phyloP scores from a whole-genome alignment of 2,329 filamentous ascomycete species.

The Immersiporthe knoxdaviesiana region DNA sequence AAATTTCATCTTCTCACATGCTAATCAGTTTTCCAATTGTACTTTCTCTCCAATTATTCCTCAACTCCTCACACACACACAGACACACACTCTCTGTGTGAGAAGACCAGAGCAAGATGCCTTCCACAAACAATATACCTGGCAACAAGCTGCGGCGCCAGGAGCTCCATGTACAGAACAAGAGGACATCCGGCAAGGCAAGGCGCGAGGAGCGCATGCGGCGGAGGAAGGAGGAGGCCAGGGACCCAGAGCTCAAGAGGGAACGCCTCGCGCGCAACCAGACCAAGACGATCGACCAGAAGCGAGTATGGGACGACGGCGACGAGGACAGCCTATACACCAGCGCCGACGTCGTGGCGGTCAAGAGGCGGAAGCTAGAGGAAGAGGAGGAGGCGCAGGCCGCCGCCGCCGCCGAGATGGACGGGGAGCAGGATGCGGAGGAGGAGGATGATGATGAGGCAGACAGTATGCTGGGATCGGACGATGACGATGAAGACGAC shows the following conservation, averaged over 20 bases:
- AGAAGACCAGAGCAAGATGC: constrained; percentile 14
- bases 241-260: constrained; percentile 75
- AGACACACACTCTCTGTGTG: not conserved
- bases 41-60: not conserved
- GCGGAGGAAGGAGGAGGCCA: constrained; percentile 82
- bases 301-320: constrained; percentile 86
- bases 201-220: constrained; percentile 77
- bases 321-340: constrained; percentile 61
- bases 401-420: constrained; percentile 42
- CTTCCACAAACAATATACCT: constrained; percentile 37
- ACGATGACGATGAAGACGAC: constrained; percentile 57
- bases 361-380: constrained; percentile 61
- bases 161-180: constrained; percentile 77
- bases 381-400: constrained; percentile 49
- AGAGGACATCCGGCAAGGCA: constrained; percentile 73
- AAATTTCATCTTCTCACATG: constrained; percentile 11
- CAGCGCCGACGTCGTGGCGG: constrained; percentile 61
- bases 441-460: constrained; percentile 61
- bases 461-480: constrained; percentile 80
- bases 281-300: constrained; percentile 80
- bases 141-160: constrained; percentile 82
- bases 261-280: constrained; percentile 78
- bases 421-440: constrained; percentile 47
- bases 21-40: not conserved
- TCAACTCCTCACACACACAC: not conserved